Conservation (phyloP, 352 stramenopile genomes). For the Phytopythium boreale region DNA sequence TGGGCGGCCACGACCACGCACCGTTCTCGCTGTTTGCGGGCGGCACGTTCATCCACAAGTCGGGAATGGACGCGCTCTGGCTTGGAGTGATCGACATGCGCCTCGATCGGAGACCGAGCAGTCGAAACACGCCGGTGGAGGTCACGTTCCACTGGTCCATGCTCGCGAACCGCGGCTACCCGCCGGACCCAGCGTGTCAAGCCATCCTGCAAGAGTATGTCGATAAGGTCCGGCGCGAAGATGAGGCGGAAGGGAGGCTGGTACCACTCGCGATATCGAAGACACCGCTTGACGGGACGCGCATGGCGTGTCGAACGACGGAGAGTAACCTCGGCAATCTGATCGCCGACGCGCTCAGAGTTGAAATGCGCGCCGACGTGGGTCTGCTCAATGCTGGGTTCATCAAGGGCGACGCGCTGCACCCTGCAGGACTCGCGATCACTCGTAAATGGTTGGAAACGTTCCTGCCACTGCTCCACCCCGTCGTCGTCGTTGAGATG, state of each 20-base stretch:
- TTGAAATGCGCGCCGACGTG: conserved; percentile 48
- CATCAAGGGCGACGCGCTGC: conserved; percentile 72
- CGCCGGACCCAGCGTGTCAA: conserved; percentile 38
- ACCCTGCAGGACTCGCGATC: conserved; percentile 47
- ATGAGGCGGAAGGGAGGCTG: conserved; percentile 40
- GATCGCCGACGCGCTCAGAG: conserved; percentile 63
- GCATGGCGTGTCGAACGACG: conserved; percentile 48
- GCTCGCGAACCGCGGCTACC: conserved; percentile 52
- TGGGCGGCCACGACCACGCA: conserved; percentile 91
- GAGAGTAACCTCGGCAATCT: conserved; percentile 81
- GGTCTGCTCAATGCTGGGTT: conserved; percentile 77
- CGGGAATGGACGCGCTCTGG: conserved; percentile 80
- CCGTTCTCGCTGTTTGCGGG: conserved; percentile 54
- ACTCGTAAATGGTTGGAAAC: conserved; percentile 60
- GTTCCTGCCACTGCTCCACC: conserved; percentile 60
- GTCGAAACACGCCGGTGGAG: conserved; percentile 2
- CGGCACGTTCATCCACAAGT: conserved; percentile 82
- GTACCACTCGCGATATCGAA: conserved; percentile 23
- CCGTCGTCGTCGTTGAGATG: conserved; percentile 54
- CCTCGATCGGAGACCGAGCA: conserved; percentile 19
- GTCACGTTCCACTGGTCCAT: conserved; percentile 67
- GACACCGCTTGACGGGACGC: conserved; percentile 62
- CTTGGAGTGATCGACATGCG: conserved; percentile 67
- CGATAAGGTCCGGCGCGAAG: conserved; percentile 43
- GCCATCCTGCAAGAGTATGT: conserved; percentile 46